A percentile compares a stretch with the other conserved stretches of the same genome.
Evolutionary conservation across 2,329 filamentous ascomycete species (phyloP).

Genomic region (Orbilia quercus): DNA sequence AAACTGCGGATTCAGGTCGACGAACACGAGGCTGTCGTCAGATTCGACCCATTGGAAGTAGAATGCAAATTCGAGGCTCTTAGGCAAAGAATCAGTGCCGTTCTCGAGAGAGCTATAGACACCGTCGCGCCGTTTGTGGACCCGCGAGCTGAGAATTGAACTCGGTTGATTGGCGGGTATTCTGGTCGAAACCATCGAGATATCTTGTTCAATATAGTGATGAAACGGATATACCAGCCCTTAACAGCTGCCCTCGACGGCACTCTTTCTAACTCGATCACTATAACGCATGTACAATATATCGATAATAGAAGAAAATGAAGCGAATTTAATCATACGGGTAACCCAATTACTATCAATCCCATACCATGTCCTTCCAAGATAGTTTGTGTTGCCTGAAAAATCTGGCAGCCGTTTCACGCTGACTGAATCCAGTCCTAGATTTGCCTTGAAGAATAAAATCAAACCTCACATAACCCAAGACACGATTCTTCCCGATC

Average conservation of each 20-base stretch:
- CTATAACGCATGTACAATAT: constrained; percentile 31
- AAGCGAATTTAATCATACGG: background rate
- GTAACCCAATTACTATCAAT: background rate
- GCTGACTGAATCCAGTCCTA: background rate
- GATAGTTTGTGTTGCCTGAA: constrained; percentile 19
- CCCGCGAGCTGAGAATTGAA: constrained; percentile 19
- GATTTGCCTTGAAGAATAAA: background rate
- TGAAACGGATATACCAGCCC: background rate
- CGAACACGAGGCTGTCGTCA: constrained; percentile 85
- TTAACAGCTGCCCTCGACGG: background rate
- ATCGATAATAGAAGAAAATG: constrained; percentile 28
- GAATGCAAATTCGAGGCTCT: constrained; percentile 83
- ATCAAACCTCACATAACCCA: constrained; percentile 19
- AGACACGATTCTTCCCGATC: background rate
- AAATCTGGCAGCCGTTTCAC: background rate
- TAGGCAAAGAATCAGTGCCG: constrained; percentile 83
- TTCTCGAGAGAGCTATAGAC: constrained; percentile 90
- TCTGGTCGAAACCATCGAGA: background rate
- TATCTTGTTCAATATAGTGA: background rate
- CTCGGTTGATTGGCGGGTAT: background rate
- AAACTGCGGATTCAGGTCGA: constrained; percentile 77
- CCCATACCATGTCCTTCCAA: background rate
- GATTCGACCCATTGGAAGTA: constrained; percentile 90
- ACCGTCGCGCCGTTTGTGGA: constrained; percentile 77
- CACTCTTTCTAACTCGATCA: constrained; percentile 3